These are phyloP conservation scores for Paxillus ammoniavirescens DNA, from an alignment of 768 basidiomycete genomes.

Conservation along the genomic window DNA sequence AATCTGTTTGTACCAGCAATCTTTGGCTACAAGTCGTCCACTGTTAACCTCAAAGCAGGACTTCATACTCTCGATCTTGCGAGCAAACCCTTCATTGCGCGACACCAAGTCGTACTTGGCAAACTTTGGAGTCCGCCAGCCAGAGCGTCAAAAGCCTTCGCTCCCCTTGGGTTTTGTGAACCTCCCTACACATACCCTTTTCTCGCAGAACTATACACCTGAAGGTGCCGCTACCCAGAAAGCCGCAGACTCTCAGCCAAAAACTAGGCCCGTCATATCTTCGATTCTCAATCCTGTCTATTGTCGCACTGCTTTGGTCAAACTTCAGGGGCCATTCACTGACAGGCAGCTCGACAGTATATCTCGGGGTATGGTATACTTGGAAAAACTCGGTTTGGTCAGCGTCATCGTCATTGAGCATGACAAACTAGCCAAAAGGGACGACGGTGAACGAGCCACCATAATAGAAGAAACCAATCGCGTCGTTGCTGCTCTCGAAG, in stretches of 20 bases:
- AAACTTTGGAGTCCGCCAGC: constrained; percentile 77
- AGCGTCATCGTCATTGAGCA: constrained; percentile 94
- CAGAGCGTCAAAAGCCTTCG: constrained; percentile 27
- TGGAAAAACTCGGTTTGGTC: constrained; percentile 94
- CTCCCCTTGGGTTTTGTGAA: constrained; percentile 22
- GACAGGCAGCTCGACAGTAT: constrained; percentile 94
- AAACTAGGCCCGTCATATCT: constrained; percentile 54
- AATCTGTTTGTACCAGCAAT: constrained; percentile 43
- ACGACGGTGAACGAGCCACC: constrained; percentile 62
- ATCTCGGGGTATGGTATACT: constrained; percentile 87
- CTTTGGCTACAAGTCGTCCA: not conserved
- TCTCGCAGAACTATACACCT: constrained; percentile 1
- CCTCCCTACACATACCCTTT: constrained; percentile 23
- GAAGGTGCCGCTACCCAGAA: constrained; percentile 15
- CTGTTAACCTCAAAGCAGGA: constrained; percentile 53
- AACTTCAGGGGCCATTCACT: constrained; percentile 94
- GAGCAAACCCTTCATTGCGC: constrained; percentile 86
- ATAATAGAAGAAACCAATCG: constrained; percentile 83
- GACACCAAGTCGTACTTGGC: constrained; percentile 90
- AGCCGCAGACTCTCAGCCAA: constrained; percentile 34
- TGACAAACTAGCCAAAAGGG: constrained; percentile 68
- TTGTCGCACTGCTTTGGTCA: constrained; percentile 90
- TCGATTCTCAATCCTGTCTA: constrained; percentile 84
- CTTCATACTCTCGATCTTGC: constrained; percentile 92
- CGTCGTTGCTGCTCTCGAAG: constrained; percentile 77